Evolutionary conservation across 2,329 filamentous ascomycete genomes (phyloP), one percentile per base, ranked within the genome.

Genomic region (Monascus ruber): DNA sequence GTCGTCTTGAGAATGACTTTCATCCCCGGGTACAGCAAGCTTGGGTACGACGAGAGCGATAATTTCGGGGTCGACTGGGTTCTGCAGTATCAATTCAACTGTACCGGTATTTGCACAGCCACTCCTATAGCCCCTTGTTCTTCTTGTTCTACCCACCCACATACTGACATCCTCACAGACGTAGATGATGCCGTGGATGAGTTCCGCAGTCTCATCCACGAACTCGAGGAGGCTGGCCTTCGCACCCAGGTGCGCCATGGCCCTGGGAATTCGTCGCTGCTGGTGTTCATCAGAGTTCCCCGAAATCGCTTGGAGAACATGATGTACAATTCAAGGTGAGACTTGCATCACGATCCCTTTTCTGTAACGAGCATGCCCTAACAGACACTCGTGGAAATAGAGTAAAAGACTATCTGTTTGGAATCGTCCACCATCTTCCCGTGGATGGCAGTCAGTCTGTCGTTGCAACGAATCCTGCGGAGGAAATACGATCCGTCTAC

Each of bases 401-500:
- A 47, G 80, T 95, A 11, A 84, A 87, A 57, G 91, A 96, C 64
- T 98, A 88, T 86, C 77, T 96, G 28, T 83, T 91, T 58, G 87
- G 88, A 38, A 82, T 95, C 39, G 81, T 86, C 46, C 74, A 83
- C 36, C 75, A 77, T 17, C 79, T 86, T 29, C 89, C 89, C 0
- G 74, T 79, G 40, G 81, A 79, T 54, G 79, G 93, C 48, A 77
- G 85, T 11, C 66, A 74, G 35, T 70, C 77, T 42, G 75, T 80
- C 9, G 74, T 93, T 38, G 83, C 87, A 1, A 73, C 95, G 41
- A 85, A 81, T 31, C 85, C 94, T 56, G 85, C 89, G 24, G 91
- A 98, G 66, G 76, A 88, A 35, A 75, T 94, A 34, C 79, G 91
- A 28, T 78, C 93, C 35, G 83, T 94, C 42, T 91, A 94, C 59